phyloP scores from a whole-genome alignment of 306 rosid genomes.

The Prunus padus region DNA sequence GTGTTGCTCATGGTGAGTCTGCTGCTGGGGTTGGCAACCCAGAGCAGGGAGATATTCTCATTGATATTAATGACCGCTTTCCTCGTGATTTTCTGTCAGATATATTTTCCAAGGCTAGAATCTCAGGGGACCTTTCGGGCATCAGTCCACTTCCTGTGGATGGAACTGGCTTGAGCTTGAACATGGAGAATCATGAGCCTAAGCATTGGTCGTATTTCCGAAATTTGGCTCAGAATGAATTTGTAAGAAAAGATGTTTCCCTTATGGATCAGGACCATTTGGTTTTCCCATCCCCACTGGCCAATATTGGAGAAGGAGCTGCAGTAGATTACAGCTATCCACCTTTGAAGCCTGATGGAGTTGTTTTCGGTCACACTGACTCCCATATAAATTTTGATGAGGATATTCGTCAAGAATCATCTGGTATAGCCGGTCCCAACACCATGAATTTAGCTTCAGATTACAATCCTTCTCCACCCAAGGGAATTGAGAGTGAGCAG shows the following conservation, averaged over 20 bases:
- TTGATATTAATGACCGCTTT: slow-evolving; percentile 64
- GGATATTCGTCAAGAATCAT: slow-evolving; percentile 39
- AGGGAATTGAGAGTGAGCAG: slow-evolving; percentile 54
- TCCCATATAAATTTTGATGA: slow-evolving; percentile 49
- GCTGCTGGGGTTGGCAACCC: slow-evolving; percentile 37
- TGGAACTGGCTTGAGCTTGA: slow-evolving; percentile 64
- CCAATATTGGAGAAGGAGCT: slow-evolving; percentile 41
- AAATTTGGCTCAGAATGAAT: slow-evolving; percentile 72
- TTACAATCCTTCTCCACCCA: slow-evolving; percentile 43
- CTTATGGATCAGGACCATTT: slow-evolving; percentile 82
- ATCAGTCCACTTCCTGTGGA: slow-evolving; percentile 42
- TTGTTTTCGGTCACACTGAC: slow-evolving; percentile 40
- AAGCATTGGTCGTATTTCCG: slow-evolving; percentile 79
- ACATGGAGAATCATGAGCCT: slow-evolving; percentile 75
- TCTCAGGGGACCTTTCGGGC: slow-evolving; percentile 35
- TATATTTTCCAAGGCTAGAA: slow-evolving; percentile 52
- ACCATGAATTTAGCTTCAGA: slow-evolving; percentile 36
- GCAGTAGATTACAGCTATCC: slow-evolving; percentile 47
- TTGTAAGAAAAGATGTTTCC: slow-evolving; percentile 53
- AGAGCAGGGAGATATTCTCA: slow-evolving; percentile 55
- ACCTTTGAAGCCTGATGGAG: slow-evolving; percentile 53
- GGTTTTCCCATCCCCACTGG: slow-evolving; percentile 47
- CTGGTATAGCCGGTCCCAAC: slow-evolving; percentile 38
- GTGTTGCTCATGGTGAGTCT: slow-evolving; percentile 31
- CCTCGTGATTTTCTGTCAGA: slow-evolving; percentile 58